Conservation (phyloP, 495 filamentous ascomycete species). For the Cenococcum geophilum region DNA sequence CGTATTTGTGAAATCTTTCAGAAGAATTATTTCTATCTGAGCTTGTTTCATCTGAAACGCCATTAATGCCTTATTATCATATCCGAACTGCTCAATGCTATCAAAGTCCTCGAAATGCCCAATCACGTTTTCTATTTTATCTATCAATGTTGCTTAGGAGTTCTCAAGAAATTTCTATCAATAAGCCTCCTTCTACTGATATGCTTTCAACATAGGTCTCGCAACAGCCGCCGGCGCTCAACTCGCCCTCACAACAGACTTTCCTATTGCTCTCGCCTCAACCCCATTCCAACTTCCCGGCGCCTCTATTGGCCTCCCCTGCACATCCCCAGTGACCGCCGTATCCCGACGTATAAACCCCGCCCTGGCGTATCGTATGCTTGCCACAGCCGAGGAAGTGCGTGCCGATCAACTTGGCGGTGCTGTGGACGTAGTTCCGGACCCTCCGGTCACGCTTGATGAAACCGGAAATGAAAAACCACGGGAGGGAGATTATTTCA, state of each 20-base stretch:
- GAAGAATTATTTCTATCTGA: no score
- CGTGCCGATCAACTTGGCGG: slow-evolving; percentile 16
- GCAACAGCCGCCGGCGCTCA: slow-evolving; percentile 15
- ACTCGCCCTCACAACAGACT: slow-evolving; percentile 12
- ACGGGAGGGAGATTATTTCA: background rate
- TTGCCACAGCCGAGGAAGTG: slow-evolving; percentile 8
- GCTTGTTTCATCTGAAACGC: no score
- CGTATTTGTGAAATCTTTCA: no score
- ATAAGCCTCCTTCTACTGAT: background rate
- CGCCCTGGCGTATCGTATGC: slow-evolving; percentile 15
- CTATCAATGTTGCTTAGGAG: no score
- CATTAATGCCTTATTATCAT: no score
- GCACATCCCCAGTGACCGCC: slow-evolving; percentile 11
- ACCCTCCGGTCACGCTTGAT: background rate
- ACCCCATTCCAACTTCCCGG: slow-evolving; percentile 13
- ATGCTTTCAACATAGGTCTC: background rate
- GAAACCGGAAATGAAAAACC: background rate
- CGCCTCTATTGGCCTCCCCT: slow-evolving; percentile 13
- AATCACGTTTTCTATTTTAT: no score
- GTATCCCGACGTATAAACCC: slow-evolving; percentile 8
- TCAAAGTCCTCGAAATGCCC: no score
- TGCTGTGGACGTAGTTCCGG: slow-evolving; percentile 12
- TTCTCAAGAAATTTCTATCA: no score
- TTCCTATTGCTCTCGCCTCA: slow-evolving; percentile 10
- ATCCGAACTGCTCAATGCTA: no score